phyloP scores from a whole-genome alignment of 192 early-diverging fungal genomes.

The Rhizoclosmatium globosum region DNA sequence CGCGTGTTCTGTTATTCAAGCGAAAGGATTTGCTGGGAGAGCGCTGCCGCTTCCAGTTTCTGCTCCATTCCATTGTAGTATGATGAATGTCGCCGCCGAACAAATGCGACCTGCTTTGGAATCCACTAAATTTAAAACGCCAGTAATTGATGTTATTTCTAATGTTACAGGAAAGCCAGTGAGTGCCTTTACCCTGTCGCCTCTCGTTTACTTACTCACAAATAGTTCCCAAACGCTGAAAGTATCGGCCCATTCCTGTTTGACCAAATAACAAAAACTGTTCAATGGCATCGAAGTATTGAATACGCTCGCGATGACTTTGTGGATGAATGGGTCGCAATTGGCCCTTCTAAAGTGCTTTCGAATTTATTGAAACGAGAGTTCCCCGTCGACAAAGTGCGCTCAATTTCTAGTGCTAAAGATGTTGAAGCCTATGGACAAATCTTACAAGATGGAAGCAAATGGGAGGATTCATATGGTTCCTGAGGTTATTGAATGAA shows the following conservation, averaged over 20 bases:
- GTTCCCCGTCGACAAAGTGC: constrained; percentile 60
- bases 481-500: not conserved
- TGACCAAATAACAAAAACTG: constrained; percentile 82
- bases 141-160: constrained; percentile 85
- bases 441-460: constrained; percentile 14
- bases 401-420: constrained; percentile 10
- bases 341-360: constrained; percentile 88
- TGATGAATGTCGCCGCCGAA: constrained; percentile 89
- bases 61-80: constrained; percentile 93
- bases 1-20: constrained; percentile 83
- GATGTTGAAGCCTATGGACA: constrained; percentile 23
- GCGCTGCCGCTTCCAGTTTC: constrained; percentile 92
- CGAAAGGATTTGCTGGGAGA: constrained; percentile 82
- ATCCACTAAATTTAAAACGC: constrained; percentile 74
- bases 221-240: constrained; percentile 56
- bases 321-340: constrained; percentile 83
- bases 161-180: constrained; percentile 92
- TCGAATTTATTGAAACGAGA: constrained; percentile 91
- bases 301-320: constrained; percentile 80
- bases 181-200: constrained; percentile 7
- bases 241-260: constrained; percentile 76
- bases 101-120: constrained; percentile 76
- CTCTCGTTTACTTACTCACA: not conserved
- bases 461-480: constrained; percentile 22
- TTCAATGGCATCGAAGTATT: constrained; percentile 90